Evolutionary conservation across 2,329 filamentous ascomycete genomes (phyloP), one percentile per base, ranked within the genome.

Genomic region (Dothidotthia symphoricarpi): DNA sequence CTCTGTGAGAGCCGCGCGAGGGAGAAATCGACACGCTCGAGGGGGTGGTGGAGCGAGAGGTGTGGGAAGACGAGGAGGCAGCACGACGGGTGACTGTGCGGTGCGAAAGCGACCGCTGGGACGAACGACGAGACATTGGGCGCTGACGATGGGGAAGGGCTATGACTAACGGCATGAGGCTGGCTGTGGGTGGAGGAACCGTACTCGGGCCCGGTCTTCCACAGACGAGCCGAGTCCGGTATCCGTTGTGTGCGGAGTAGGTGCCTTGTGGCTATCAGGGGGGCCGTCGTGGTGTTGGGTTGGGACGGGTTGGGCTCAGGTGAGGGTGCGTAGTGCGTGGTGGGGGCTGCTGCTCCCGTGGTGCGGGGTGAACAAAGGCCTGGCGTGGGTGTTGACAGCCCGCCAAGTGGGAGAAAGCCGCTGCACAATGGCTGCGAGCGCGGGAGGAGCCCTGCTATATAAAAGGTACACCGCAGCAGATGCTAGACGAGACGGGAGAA

Each of bases 81-180:
- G 46, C 38, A 43, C 48, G 57, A 50, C 43, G 49, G 33, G 49
- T 52, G 44, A 47, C 46, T 45, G 54, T 50, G 45, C 56, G 61
- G 48, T 49, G 56, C 53, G 59, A 60, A 47, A 53, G 48, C 52
- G 57, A 48, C 45, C 55, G 60, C 43, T 47, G 49, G 15, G 53
- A 54, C 29, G 53, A 44, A 41, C 44, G 24, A 41, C 43, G 39
- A 41, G 46, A 37, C 41, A 50, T 38, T 41, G 53, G 45, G 47
- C 53, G 19, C 19, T 22, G 60, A 58, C 46, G 54, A 49, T 60
- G 52, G 52, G 62, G 61, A 52, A 66, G 60, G 58, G 61, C 55
- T 60, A 65, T 59, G 57, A 67, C 65, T 68, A 67, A 68, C 65
- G 64, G 64, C 66, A 69, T 69, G 63, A 62, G 59, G 59, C 55